Percentiles rank a stretch among this genome's conserved stretches.
Evolutionary conservation across 768 basidiomycete species (phyloP).

Genomic region (Guyanaporus albipodus): DNA sequence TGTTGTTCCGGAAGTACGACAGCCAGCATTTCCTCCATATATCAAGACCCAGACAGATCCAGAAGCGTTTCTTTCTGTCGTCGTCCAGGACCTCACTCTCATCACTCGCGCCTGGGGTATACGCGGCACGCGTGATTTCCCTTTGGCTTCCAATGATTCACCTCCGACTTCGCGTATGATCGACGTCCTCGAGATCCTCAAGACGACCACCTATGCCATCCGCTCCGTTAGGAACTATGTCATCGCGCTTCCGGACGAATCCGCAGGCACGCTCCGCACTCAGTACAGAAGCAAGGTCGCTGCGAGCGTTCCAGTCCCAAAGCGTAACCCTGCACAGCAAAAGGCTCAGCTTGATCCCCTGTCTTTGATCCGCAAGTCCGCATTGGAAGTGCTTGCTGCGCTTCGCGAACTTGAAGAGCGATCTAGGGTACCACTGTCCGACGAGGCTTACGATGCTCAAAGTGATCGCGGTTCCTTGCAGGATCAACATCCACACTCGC

Average conservation of each 20-base stretch:
- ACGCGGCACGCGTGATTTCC: constrained; percentile 18
- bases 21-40: constrained; percentile 47
- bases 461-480: constrained; percentile 57
- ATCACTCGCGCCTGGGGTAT: constrained; percentile 65
- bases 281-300: constrained; percentile 55
- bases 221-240: constrained; percentile 83
- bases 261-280: constrained; percentile 48
- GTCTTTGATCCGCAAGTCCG: constrained; percentile 66
- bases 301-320: constrained; percentile 31
- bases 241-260: constrained; percentile 76
- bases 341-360: constrained; percentile 53
- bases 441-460: constrained; percentile 80
- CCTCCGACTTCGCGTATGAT: constrained; percentile 25
- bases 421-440: constrained; percentile 68
- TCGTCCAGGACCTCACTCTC: constrained; percentile 66
- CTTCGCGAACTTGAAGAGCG: constrained; percentile 80
- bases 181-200: constrained; percentile 69
- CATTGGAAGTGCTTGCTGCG: constrained; percentile 77
- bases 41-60: constrained; percentile 72
- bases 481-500: constrained; percentile 36
- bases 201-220: constrained; percentile 76
- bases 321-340: constrained; percentile 32
- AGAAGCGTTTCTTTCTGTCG: constrained; percentile 70
- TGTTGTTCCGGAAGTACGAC: constrained; percentile 42
- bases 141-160: constrained; percentile 14